Base-by-base conservation (phyloP, 345 rosid species). In the Populus davidiana region DNA sequence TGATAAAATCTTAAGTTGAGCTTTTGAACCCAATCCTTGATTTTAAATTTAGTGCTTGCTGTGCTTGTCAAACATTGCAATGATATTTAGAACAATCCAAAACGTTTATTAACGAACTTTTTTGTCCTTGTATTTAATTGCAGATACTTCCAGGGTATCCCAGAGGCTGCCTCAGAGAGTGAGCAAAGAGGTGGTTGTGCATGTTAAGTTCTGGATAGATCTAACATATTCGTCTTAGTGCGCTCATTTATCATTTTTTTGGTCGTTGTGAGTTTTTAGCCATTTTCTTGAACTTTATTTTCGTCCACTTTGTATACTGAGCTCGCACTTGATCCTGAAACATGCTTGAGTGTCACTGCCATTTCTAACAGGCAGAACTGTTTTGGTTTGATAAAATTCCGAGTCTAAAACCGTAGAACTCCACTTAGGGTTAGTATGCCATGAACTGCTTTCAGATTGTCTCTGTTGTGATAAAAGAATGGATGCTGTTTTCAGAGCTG, bases 151-250 rank as follows among this genome's bases (percentile, higher is more conserved):
- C 97, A 93, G 79, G 94, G 94, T 54, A 85, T 90, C 63, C 94
- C 95, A 1, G 97, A 91, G 54, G 88, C 88, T 50, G 90, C 83
- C 49, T 80, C 93, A 0, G 97, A 91, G 84, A 86, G 82, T n/a
- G 98, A 91, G 82, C 98, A 91, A 82, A 85, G 95, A 82, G 90
- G 98, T 33, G 97, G 98, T 17, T 94, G 98, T 75, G 90, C 98
- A 35, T 94, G 98, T 82, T 94, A 88, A 94, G 14, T 54, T 65
- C 16, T 33, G 39, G 62, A 5, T 50, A 50, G 31, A 62, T 80
- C 73, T 52, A 67, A 2, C 31, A n/a, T 43, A 27, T 29, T 70
- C 68, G 21, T 72, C 69, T 31, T 17, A 2, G 17, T 41, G n/a
- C 54, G 35, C 65, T 29, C 18, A 43, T 78, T 63, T 68, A 50